A percentile compares a stretch with the other conserved stretches of the same genome.
Conservation (phyloP, 805 yeast species). For the Brettanomyces naardenensis region DNA sequence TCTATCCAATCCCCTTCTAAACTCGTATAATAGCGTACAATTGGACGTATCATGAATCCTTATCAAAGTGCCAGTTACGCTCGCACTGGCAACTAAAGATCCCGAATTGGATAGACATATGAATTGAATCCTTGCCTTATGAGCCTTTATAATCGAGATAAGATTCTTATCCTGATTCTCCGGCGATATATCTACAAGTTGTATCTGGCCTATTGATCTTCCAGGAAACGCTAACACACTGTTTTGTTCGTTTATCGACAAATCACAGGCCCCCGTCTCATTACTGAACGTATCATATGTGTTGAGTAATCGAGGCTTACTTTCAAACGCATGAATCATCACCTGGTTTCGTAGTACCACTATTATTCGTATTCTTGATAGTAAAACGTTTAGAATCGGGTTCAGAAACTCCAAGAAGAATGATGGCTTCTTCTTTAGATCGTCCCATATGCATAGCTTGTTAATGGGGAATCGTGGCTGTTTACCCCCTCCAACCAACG, state of each 20-base stretch:
- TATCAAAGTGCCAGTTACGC: slow-evolving; percentile 75
- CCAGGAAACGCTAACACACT: slow-evolving; percentile 70
- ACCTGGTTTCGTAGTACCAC: slow-evolving; percentile 64
- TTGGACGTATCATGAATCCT: slow-evolving; percentile 63
- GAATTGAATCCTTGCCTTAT: slow-evolving; percentile 56
- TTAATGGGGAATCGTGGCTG: slow-evolving; percentile 72
- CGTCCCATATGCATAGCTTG: slow-evolving; percentile 88
- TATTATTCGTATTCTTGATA: slow-evolving; percentile 70
- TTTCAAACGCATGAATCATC: slow-evolving; percentile 69
- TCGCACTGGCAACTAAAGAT: slow-evolving; percentile 68
- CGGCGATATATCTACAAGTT: slow-evolving; percentile 66
- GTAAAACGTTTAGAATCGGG: slow-evolving; percentile 63
- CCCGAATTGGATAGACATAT: slow-evolving; percentile 59
- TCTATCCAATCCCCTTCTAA: slow-evolving; percentile 82
- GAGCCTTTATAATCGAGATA: slow-evolving; percentile 70
- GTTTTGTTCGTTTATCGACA: slow-evolving; percentile 17
- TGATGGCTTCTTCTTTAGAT: slow-evolving; percentile 66
- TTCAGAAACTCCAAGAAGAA: slow-evolving; percentile 67
- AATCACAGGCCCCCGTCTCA: slow-evolving; percentile 54
- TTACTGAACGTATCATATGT: slow-evolving; percentile 60
- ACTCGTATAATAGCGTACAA: slow-evolving; percentile 70
- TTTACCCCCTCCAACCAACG: slow-evolving; percentile 84
- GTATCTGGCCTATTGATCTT: slow-evolving; percentile 67
- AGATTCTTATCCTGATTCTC: slow-evolving; percentile 54
- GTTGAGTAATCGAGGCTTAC: slow-evolving; percentile 65